These are phyloP conservation scores for Leishmania aethiopica DNA, from an alignment of 208 protist species.

Conservation along the genomic window DNA sequence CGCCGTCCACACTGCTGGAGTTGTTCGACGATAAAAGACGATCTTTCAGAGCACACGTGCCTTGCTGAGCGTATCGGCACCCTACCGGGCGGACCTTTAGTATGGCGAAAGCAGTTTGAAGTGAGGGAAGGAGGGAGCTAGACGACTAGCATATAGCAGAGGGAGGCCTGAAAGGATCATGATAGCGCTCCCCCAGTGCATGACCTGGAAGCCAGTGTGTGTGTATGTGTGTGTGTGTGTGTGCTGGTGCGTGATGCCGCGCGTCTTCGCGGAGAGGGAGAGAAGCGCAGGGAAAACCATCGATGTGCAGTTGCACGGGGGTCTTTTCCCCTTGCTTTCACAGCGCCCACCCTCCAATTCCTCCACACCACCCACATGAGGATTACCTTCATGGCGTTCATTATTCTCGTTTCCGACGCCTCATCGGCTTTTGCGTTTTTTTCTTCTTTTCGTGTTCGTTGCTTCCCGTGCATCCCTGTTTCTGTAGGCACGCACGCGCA, in stretches of 20 bases:
- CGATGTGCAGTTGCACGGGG: not conserved
- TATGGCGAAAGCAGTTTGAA: not conserved
- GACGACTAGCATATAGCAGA: not conserved
- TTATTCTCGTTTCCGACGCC: not conserved
- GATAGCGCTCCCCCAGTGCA: not conserved
- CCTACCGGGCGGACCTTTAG: not conserved
- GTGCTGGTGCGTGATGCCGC: not conserved
- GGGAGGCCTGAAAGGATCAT: not conserved
- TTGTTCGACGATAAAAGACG: not conserved
- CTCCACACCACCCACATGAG: not conserved
- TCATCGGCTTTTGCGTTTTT: not conserved
- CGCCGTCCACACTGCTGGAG: not conserved
- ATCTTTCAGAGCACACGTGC: not conserved
- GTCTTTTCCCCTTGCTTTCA: not conserved
- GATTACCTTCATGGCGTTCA: not conserved
- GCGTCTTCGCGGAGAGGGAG: not conserved
- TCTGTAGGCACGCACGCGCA: not conserved
- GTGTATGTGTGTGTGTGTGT: not conserved
- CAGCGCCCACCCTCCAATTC: not conserved
- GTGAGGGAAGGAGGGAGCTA: not conserved
- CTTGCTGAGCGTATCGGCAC: not conserved
- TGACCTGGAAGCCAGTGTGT: not conserved
- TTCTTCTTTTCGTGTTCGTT: not conserved
- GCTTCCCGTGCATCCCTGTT: not conserved
- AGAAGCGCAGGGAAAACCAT: not conserved